Conservation (phyloP, 331 rosid genomes). For the Spiraea crenata region DNA sequence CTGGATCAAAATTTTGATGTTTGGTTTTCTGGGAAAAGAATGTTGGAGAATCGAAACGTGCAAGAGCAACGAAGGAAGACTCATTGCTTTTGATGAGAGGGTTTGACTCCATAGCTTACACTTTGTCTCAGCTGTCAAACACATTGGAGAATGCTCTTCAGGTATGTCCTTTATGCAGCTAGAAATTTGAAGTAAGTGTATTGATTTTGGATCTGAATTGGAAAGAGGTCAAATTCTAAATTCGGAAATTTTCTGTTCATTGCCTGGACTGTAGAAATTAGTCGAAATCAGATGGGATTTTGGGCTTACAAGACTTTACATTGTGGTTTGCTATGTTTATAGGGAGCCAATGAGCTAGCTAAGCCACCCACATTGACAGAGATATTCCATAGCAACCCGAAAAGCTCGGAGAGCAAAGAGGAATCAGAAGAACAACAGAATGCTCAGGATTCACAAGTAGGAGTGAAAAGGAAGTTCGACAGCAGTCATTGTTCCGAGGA, state of each 20-base stretch:
- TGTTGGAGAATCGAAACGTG: constrained; percentile 27
- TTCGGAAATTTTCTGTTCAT: background rate
- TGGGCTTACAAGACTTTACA: background rate
- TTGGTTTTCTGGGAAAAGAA: constrained; percentile 25
- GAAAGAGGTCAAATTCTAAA: background rate
- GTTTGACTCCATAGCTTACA: constrained; percentile 73
- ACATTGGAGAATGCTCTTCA: constrained; percentile 78
- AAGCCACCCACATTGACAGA: constrained; percentile 83
- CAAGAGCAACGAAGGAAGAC: constrained; percentile 60
- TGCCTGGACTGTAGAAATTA: background rate
- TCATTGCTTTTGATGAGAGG: constrained; percentile 76
- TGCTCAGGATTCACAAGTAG: constrained; percentile 43
- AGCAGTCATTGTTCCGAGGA: constrained; percentile 48
- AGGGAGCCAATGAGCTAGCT: constrained; percentile 83
- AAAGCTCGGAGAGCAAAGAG: constrained; percentile 37
- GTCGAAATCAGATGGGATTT: background rate
- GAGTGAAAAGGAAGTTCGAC: constrained; percentile 67
- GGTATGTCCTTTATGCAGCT: constrained; percentile 32
- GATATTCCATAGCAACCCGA: constrained; percentile 53
- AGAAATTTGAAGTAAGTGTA: background rate
- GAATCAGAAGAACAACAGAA: constrained; percentile 24
- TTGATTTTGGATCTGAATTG: constrained; percentile 7
- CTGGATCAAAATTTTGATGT: background rate
- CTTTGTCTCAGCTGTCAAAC: constrained; percentile 73
- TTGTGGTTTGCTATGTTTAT: background rate